Base-by-base conservation (phyloP, 192 early-diverging fungal genomes). In the Linnemannia zychae region DNA sequence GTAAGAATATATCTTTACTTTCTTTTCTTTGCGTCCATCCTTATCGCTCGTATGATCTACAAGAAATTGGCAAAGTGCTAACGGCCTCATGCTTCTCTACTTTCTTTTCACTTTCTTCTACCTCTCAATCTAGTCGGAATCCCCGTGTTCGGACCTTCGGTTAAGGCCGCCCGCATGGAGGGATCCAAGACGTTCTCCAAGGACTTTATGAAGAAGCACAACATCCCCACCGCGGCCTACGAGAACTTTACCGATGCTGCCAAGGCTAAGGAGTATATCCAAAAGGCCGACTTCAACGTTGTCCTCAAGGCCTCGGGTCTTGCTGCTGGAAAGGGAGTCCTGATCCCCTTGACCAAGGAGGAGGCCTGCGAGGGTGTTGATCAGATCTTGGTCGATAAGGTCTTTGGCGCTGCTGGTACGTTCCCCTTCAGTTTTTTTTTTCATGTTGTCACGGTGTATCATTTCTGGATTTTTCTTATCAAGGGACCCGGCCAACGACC, bases 101-200 rank as follows among this genome's bases (percentile, higher is more conserved):
- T 22, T 37, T 31, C 46, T 18, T 38, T n/a, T 28, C 46, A 28
- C 18, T 66, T 50, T 13, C n/a, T 79, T 37, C 18, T 37, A 4
- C 38, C 24, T 40, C 22, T 12, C 17, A 6, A 68, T 52, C 18
- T 72, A 96, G 96, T 95, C 70, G 96, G 96, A 74, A 96, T 97
- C 82, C 92, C 97, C 7, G 94, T 94, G 75, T 99, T 99, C 77
- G 99, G 97, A 22, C 99, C 99, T 37, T 97, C 97, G 28, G 79
- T 88, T 52, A 92, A 93, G 73, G 99, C 99, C 17, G 96, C 99
- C 66, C 89, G 88, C 28, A 95, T 99, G 88, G 99, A 99, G 88
- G 97, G 97, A 4, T 99, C 99, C 69, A 99, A 99, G 91, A 95
- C 97, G 20, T 99, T 99, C 88, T 95, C 97, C 80, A 99, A 99